phyloP scores from a whole-genome alignment of 208 protist species.

The Acanthamoeba sp. region DNA sequence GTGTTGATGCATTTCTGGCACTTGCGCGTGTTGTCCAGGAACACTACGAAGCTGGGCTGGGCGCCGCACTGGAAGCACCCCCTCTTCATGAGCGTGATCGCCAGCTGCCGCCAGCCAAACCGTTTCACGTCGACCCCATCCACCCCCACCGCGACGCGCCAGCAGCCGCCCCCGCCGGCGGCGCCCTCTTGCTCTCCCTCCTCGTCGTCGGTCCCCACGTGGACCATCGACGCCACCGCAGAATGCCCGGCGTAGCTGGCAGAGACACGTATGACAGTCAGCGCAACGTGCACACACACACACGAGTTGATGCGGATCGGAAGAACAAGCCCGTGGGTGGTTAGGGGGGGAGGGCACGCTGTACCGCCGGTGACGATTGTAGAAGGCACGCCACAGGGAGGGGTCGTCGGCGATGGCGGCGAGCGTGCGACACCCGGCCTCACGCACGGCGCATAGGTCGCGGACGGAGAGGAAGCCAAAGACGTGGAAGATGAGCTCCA shows the following conservation, averaged over 20 bases:
- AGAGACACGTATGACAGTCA: not conserved
- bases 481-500: not conserved
- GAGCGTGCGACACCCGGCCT: not conserved
- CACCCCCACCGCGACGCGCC: not conserved
- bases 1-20: conserved; percentile 24
- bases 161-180: not conserved
- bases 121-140: not conserved
- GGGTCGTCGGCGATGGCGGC: not conserved
- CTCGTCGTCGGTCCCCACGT: not conserved
- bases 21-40: conserved; percentile 65
- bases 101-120: conserved; percentile 21
- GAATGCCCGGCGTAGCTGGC: not conserved
- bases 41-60: conserved; percentile 48
- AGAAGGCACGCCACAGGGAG: not conserved
- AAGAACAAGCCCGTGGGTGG: no score
- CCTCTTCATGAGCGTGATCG: conserved; percentile 35
- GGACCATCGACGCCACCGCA: not conserved
- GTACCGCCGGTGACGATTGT: not conserved
- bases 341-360: no score
- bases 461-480: not conserved
- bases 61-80: conserved; percentile 41
- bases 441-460: not conserved
- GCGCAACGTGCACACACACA: not conserved
- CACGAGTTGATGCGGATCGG: no score
- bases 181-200: not conserved